A percentile compares a stretch with the other conserved stretches of the same genome.
Evolutionary conservation across 805 yeast species (phyloP).

Genomic region (Kluyveromyces dobzhanskii): DNA sequence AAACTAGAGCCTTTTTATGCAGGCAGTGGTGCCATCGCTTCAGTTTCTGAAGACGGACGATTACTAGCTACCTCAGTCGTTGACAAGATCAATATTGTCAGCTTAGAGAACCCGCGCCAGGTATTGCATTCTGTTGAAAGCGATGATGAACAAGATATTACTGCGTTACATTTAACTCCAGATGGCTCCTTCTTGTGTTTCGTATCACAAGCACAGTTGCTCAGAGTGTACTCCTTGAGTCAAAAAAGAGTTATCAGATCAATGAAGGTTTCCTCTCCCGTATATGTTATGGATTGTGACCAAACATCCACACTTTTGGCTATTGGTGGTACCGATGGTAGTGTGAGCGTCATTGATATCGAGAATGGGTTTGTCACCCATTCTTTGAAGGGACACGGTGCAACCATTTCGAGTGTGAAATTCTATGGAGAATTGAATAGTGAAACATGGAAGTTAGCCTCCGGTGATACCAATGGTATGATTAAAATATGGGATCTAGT

Average conservation of each 20-base stretch:
- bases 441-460: slow-evolving; percentile 67
- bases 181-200: slow-evolving; percentile 64
- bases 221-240: slow-evolving; percentile 47
- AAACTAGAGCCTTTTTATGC: slow-evolving; percentile 70
- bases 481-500: slow-evolving; percentile 57
- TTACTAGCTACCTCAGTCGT: slow-evolving; percentile 71
- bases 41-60: slow-evolving; percentile 52
- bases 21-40: slow-evolving; percentile 71
- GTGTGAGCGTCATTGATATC: slow-evolving; percentile 84
- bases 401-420: slow-evolving; percentile 66
- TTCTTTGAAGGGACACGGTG: slow-evolving; percentile 87
- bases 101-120: slow-evolving; percentile 37
- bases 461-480: slow-evolving; percentile 55
- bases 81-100: slow-evolving; percentile 67
- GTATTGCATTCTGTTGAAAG: slow-evolving; percentile 59
- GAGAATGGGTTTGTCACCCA: slow-evolving; percentile 85
- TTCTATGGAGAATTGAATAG: slow-evolving; percentile 70
- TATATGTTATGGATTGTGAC: slow-evolving; percentile 70
- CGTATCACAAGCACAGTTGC: slow-evolving; percentile 76
- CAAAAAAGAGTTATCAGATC: slow-evolving; percentile 36
- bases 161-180: slow-evolving; percentile 68
- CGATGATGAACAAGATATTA: slow-evolving; percentile 70
- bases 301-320: slow-evolving; percentile 78
- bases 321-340: slow-evolving; percentile 93
- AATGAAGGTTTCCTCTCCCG: slow-evolving; percentile 67